Conservation (phyloP, 2,329 filamentous ascomycete genomes). For the Achaetomium macrosporum region DNA sequence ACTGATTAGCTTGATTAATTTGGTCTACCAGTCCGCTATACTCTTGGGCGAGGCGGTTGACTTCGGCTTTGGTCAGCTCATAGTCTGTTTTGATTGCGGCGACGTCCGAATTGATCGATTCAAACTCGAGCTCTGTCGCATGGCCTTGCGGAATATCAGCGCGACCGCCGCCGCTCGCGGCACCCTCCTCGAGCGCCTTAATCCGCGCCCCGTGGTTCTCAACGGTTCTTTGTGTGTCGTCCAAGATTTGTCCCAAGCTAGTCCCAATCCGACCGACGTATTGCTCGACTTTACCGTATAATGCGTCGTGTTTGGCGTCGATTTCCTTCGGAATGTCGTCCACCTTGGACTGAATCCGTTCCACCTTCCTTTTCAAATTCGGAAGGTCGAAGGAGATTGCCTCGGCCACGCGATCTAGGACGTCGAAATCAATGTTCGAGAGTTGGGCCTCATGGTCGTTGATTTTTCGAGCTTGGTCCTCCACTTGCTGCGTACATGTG, state of each 20-base stretch:
- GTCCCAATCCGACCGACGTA: not conserved
- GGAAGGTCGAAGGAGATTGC: constrained; percentile 13
- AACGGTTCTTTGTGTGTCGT: not conserved
- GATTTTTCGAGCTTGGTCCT: constrained; percentile 1
- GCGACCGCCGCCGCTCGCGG: not conserved
- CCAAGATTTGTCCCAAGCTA: not conserved
- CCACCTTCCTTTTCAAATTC: constrained; percentile 4
- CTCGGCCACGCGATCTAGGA: constrained; percentile 10
- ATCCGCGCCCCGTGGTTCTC: not conserved
- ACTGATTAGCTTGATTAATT: not conserved
- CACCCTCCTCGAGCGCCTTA: constrained; percentile 1
- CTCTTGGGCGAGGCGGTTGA: constrained; percentile 2
- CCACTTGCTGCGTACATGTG: not conserved
- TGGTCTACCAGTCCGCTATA: not conserved
- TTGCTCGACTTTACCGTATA: not conserved
- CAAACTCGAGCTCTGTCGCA: not conserved
- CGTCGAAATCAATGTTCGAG: constrained; percentile 10
- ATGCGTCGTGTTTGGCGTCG: constrained; percentile 1
- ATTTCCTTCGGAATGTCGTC: not conserved
- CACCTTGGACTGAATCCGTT: constrained; percentile 7
- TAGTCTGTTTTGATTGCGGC: constrained; percentile 1
- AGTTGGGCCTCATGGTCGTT: constrained; percentile 14
- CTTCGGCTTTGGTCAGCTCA: not conserved
- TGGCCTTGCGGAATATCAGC: not conserved
- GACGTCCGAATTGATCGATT: not conserved